Evolutionary conservation across 306 rosid genomes (phyloP).

Genomic region (Trifolium dubium): DNA sequence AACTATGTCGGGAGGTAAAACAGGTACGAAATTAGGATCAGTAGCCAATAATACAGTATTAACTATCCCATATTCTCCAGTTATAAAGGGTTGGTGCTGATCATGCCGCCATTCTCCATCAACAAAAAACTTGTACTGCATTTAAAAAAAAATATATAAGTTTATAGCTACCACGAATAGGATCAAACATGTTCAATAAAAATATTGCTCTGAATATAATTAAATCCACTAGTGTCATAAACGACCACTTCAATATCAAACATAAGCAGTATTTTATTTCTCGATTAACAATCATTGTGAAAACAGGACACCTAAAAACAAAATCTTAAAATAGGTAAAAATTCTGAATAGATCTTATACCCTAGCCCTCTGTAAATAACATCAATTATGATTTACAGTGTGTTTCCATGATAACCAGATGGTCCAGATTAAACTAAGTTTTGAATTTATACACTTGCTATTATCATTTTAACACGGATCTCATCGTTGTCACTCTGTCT

Average conservation of each 20-base stretch:
- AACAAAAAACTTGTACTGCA: conserved; percentile 97
- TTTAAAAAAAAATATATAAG: conserved; percentile 39
- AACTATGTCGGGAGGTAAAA: conserved; percentile 55
- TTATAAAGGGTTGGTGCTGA: conserved; percentile 70
- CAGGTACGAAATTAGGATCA: conserved; percentile 65
- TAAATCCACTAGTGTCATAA: conserved; percentile 5
- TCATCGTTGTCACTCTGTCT: background rate
- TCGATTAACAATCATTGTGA: conserved; percentile 12
- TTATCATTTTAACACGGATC: conserved; percentile 11
- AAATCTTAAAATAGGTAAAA: conserved; percentile 6
- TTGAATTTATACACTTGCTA: background rate
- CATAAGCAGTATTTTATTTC: background rate
- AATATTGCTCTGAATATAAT: conserved; percentile 7
- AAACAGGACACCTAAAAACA: conserved; percentile 10
- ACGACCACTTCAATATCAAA: conserved; percentile 18
- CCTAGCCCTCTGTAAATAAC: conserved; percentile 22
- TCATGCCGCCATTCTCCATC: conserved; percentile 98
- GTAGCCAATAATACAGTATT: conserved; percentile 78
- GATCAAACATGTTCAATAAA: conserved; percentile 20
- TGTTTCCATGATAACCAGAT: background rate
- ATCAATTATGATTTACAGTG: conserved; percentile 14
- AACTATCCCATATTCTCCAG: conserved; percentile 82
- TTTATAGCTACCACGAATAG: conserved; percentile 34
- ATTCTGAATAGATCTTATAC: background rate
- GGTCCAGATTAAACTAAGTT: conserved; percentile 19